Evolutionary conservation across 768 basidiomycete species (phyloP).

Genomic region (Tylopilus balloui): DNA sequence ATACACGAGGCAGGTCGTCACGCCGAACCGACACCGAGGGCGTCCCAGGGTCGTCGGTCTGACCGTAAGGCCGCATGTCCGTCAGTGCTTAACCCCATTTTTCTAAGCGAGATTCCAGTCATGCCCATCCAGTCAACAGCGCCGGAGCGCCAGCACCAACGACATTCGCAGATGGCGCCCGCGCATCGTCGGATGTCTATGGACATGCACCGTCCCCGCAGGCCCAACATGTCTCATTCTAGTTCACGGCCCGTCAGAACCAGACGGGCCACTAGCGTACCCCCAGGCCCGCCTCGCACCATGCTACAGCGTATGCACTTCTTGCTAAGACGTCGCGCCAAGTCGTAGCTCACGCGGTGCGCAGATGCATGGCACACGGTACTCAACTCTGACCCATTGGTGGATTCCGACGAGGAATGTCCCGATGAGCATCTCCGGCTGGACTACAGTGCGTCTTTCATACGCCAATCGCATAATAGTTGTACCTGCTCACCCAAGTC

Average conservation of each 20-base stretch:
- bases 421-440: conserved; percentile 59
- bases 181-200: conserved; percentile 25
- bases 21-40: conserved; percentile 15
- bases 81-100: background rate
- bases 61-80: conserved; percentile 20
- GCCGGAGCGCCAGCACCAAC: conserved; percentile 26
- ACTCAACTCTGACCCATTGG: conserved; percentile 63
- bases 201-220: conserved; percentile 25
- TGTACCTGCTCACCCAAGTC: conserved; percentile 8
- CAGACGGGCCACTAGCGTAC: conserved; percentile 21
- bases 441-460: conserved; percentile 53
- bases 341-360: conserved; percentile 6
- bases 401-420: conserved; percentile 70
- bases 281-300: conserved; percentile 37
- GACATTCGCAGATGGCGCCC: conserved; percentile 18
- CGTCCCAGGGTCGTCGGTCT: conserved; percentile 25
- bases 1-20: conserved; percentile 14
- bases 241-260: conserved; percentile 24
- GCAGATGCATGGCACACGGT: conserved; percentile 72
- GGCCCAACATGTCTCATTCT: conserved; percentile 17
- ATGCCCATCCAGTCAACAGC: conserved; percentile 17
- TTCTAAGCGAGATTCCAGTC: conserved; percentile 18
- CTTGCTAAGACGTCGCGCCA: background rate
- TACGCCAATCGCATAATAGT: background rate
- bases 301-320: conserved; percentile 62